Evolutionary conservation across 495 filamentous ascomycete species (phyloP).

Genomic region (Alectoria sarmentosa): DNA sequence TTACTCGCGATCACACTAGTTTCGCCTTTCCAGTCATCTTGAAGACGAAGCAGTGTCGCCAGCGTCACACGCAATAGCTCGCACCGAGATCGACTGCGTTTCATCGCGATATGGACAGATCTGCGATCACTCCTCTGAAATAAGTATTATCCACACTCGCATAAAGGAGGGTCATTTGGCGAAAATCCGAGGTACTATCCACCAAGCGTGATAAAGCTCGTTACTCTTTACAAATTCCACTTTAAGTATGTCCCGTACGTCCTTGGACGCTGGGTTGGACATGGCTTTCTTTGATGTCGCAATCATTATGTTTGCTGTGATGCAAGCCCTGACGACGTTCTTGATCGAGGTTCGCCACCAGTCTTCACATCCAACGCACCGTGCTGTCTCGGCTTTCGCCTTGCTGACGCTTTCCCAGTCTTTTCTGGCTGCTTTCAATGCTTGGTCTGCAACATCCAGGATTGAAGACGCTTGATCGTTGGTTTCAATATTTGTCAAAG

Average conservation of each 20-base stretch:
- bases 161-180: neutral
- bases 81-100: neutral
- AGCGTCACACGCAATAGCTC: neutral
- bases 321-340: conserved; percentile 55
- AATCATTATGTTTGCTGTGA: conserved; percentile 58
- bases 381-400: conserved; percentile 39
- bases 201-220: conserved; percentile 22
- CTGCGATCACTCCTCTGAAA: neutral
- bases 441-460: conserved; percentile 53
- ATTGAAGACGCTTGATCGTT: conserved; percentile 31
- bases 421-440: conserved; percentile 54
- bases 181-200: conserved; percentile 22
- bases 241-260: conserved; percentile 11
- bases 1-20: neutral
- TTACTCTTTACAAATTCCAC: conserved; percentile 16
- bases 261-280: neutral
- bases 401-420: conserved; percentile 56
- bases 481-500: neutral
- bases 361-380: conserved; percentile 41
- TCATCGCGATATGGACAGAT: neutral
- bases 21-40: neutral
- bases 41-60: neutral
- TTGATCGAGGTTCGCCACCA: conserved; percentile 53
- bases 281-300: conserved; percentile 40
- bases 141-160: neutral